phyloP scores from a whole-genome alignment of 2,329 filamentous ascomycete genomes.

The Emmonsiellopsis sp. region DNA sequence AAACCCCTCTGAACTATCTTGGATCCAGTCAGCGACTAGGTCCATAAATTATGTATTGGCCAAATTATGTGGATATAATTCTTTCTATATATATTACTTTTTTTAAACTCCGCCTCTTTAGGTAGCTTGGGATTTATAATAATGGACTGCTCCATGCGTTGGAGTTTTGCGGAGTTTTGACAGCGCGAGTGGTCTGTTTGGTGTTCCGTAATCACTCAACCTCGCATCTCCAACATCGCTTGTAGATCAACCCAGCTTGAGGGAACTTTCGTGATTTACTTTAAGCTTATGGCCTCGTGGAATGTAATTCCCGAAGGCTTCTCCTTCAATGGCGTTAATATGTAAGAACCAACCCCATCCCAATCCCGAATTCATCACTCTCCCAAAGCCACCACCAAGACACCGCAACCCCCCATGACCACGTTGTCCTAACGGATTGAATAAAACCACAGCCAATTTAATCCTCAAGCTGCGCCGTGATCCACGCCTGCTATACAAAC shows the following conservation, averaged over 20 bases:
- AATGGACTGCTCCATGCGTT: not conserved
- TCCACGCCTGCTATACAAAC: slow-evolving; percentile 58
- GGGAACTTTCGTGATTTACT: not conserved
- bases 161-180: not conserved
- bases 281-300: slow-evolving; percentile 12
- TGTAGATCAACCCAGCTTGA: not conserved
- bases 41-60: slow-evolving; percentile 38
- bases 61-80: slow-evolving; percentile 5
- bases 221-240: not conserved
- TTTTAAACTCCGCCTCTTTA: not conserved
- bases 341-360: slow-evolving; percentile 20
- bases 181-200: slow-evolving; percentile 24
- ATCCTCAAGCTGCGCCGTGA: slow-evolving; percentile 59
- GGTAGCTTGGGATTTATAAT: not conserved
- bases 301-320: slow-evolving; percentile 18
- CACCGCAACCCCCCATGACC: not conserved
- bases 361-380: too few relatives aligned
- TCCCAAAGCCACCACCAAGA: not conserved
- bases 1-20: slow-evolving; percentile 41
- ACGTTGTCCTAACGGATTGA: not conserved
- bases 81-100: slow-evolving; percentile 1
- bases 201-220: slow-evolving; percentile 22
- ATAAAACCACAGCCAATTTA: slow-evolving; percentile 20
- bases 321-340: slow-evolving; percentile 31
- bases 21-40: slow-evolving; percentile 59